Base-by-base conservation (phyloP, 108 stramenopile species). In the Cyclotella baltica region DNA sequence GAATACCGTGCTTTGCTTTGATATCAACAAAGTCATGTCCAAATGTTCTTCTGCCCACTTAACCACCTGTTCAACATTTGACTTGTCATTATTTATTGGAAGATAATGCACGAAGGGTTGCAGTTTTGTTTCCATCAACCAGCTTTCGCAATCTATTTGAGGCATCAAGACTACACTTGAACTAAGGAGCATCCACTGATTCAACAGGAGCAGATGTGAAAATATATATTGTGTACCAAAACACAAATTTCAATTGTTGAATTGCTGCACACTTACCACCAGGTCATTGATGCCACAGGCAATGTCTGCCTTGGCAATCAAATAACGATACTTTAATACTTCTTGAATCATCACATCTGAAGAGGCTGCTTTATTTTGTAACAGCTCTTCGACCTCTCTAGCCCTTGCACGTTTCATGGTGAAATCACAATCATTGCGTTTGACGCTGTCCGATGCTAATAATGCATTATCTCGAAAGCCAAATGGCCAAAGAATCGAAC, bases 121-220 rank as follows among this genome's bases (percentile, higher is more conserved):
- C 43, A 64, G 43, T 33, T 23, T 64, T 28, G 43, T 43, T 64
- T 64, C 63, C 93, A 96, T 91, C 23, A 88, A 68, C 92, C 92
- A 96, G 5, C 82, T 90, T 38, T 81, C 78, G 38, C 63, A 69
- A 8, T 38, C 62, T 36, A 63, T 34, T 15, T 27, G 50, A 20
- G 80, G 40, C 76, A 85, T 77, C 3, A 85, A 34, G n/a, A 85
- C 84, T 46, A 83, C 65, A 52, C 82, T 83, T 27, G 48, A 34
- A 48, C 82, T 83, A 15, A 74, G 53, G 31, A 83, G 64, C 82
- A 78, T 83, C 82, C 72, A 78, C 69, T 70, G 15, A 0, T 18
- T 38, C 0, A 33, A 16, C 28, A 35, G 19, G 47, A n/a, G n/a
- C n/a, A n/a, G n/a, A n/a, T n/a, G n/a, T n/a, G 40, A 11, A 40